Conservation (phyloP, 2,329 filamentous ascomycete species). For the Pseudogymnoascus sp. region DNA sequence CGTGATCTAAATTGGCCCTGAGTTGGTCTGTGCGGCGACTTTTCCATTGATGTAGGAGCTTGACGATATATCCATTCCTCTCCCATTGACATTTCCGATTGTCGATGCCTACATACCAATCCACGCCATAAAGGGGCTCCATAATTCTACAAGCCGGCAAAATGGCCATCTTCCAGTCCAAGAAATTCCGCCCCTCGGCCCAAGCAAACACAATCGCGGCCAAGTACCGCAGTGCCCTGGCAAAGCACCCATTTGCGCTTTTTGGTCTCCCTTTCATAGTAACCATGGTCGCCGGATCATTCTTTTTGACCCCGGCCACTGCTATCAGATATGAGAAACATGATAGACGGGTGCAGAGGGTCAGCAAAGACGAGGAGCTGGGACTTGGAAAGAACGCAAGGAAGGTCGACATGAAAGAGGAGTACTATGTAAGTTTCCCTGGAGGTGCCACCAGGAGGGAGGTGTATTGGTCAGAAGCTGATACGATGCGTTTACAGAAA, state of each 20-base stretch:
- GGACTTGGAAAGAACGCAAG: constrained; percentile 64
- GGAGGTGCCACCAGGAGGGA: not conserved
- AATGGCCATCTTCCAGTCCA: constrained; percentile 60
- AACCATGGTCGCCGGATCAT: constrained; percentile 85
- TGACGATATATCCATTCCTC: not conserved
- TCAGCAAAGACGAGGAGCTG: constrained; percentile 80
- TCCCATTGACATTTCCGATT: not conserved
- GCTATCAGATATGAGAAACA: constrained; percentile 90
- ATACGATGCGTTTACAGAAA: constrained; percentile 43
- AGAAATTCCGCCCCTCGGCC: constrained; percentile 61
- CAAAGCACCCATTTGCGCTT: constrained; percentile 76
- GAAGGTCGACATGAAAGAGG: constrained; percentile 73
- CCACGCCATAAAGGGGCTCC: not conserved
- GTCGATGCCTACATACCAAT: not conserved
- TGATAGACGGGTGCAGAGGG: constrained; percentile 78
- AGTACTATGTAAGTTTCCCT: constrained; percentile 65
- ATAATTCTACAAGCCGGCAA: constrained; percentile 10
- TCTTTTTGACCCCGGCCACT: constrained; percentile 88
- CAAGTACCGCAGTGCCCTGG: constrained; percentile 67
- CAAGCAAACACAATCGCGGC: constrained; percentile 63
- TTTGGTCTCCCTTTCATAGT: constrained; percentile 91
- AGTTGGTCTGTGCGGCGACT: constrained; percentile 3
- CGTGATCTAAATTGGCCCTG: not conserved
- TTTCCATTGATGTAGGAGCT: not conserved
- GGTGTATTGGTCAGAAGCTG: constrained; percentile 10